Evolutionary conservation across 768 basidiomycete species (phyloP), one percentile per base, ranked within the genome.

Genomic region (Cantharellus anzutake): DNA sequence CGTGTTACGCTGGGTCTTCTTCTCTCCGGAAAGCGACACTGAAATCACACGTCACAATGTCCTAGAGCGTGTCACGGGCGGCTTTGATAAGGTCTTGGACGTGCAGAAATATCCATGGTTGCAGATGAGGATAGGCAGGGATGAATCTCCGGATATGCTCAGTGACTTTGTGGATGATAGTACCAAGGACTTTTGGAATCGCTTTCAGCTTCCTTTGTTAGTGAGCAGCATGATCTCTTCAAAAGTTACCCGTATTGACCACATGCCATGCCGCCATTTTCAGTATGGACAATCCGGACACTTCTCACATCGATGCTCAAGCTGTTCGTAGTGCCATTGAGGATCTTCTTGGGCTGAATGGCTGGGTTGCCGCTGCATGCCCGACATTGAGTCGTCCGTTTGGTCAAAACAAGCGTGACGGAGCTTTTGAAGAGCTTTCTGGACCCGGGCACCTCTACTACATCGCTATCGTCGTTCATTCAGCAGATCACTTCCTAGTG

Each of bases 401-500:
- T 66, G 89, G 88, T 3, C 85, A 93, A 68, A 88, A 92, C 71
- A 84, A 81, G 65, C 77, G 81, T 62, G 82, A 93, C 59, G 81
- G 85, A 64, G 78, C 85, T 20, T 98, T 91, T 70, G 87, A 90
- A 65, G 92, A 93, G 70, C 82, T 99, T 62, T 81, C 84, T 35
- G 77, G 76, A 41, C 79, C 84, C 58, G 83, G 88, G 65, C 83
- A 85, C 64, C 76, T 97, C 16, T 99, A 97, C 75, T 99, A 84
- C 70, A 79, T 99, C 63, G 93, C 90, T 60, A 85, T 98, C 65
- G 80, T 93, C 64, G 86, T 99, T 51, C 94, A 99, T 70, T 94
- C 91, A 2, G 96, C 96, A 2, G 96, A 99, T 74, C 96, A 99
- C 69, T 99, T 99, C 74, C 80, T 98, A 59, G 88, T 97, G 64